Conservation (phyloP, 2,329 filamentous ascomycete genomes). For the Pseudocercospora vitis region DNA sequence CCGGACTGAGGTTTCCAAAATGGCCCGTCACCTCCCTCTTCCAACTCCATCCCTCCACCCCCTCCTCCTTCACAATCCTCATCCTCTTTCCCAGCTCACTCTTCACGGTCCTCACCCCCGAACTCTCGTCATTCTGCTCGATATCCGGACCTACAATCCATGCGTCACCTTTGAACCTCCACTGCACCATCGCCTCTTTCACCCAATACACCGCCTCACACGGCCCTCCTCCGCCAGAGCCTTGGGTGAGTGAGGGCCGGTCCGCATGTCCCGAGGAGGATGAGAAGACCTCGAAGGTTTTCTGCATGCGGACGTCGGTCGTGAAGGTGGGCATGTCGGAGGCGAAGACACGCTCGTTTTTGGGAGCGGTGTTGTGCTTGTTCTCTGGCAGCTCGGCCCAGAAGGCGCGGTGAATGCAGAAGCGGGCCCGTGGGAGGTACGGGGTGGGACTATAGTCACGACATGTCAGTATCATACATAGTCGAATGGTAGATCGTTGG, state of each 20-base stretch:
- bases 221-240: constrained; percentile 64
- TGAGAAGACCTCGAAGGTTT: constrained; percentile 69
- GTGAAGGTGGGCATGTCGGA: constrained; percentile 81
- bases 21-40: constrained; percentile 75
- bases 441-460: constrained; percentile 44
- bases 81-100: constrained; percentile 63
- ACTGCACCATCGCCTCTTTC: constrained; percentile 67
- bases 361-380: constrained; percentile 68
- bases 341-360: constrained; percentile 69
- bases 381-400: constrained; percentile 73
- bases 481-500: too few species aligned
- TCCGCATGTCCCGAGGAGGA: constrained; percentile 50
- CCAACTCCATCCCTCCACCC: constrained; percentile 69
- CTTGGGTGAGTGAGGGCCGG: constrained; percentile 44
- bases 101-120: constrained; percentile 59
- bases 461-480: too few species aligned
- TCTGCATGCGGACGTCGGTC: constrained; percentile 85
- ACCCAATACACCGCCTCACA: constrained; percentile 88
- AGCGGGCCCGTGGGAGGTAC: constrained; percentile 62
- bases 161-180: constrained; percentile 75
- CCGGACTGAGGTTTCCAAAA: constrained; percentile 84
- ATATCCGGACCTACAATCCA: constrained; percentile 69
- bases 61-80: constrained; percentile 53
- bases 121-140: constrained; percentile 53
- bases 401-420: constrained; percentile 82